These are phyloP conservation scores for Xerocomus brunneocitrinus DNA, from an alignment of 768 basidiomycete genomes.

Conservation along the genomic window DNA sequence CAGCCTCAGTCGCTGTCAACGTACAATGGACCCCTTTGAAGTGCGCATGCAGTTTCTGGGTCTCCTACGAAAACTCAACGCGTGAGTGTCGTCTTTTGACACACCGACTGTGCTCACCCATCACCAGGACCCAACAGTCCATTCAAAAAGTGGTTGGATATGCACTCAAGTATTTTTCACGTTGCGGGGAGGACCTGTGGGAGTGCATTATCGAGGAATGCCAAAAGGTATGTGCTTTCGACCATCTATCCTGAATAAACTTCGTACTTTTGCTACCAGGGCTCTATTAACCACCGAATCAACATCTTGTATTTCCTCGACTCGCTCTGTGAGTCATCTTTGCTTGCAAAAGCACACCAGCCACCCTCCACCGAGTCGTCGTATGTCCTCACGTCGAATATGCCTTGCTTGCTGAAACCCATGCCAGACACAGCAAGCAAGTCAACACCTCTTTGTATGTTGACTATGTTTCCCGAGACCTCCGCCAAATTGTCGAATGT, in stretches of 20 bases:
- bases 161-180: slow-evolving; percentile 78
- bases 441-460: slow-evolving; percentile 58
- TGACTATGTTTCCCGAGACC: slow-evolving; percentile 71
- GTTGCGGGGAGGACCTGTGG: slow-evolving; percentile 91
- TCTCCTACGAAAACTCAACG: slow-evolving; percentile 58
- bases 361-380: slow-evolving; percentile 25
- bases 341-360: slow-evolving; percentile 58
- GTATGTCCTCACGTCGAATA: slow-evolving; percentile 5
- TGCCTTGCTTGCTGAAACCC: background rate
- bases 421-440: slow-evolving; percentile 30
- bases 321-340: slow-evolving; percentile 75
- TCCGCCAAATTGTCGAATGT: slow-evolving; percentile 69
- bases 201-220: slow-evolving; percentile 90
- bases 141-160: slow-evolving; percentile 85
- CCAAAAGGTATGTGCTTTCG: slow-evolving; percentile 55
- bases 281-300: slow-evolving; percentile 85
- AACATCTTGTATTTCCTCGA: slow-evolving; percentile 92
- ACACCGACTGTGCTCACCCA: too few relatives aligned
- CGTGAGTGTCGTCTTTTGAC: slow-evolving; percentile 34
- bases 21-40: slow-evolving; percentile 54
- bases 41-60: slow-evolving; percentile 70
- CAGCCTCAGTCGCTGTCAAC: too few relatives aligned
- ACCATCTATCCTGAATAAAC: background rate
- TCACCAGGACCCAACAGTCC: slow-evolving; percentile 69
- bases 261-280: slow-evolving; percentile 37